These are phyloP conservation scores for Cercis canadensis DNA, from an alignment of 306 rosid species.

Conservation along the genomic window DNA sequence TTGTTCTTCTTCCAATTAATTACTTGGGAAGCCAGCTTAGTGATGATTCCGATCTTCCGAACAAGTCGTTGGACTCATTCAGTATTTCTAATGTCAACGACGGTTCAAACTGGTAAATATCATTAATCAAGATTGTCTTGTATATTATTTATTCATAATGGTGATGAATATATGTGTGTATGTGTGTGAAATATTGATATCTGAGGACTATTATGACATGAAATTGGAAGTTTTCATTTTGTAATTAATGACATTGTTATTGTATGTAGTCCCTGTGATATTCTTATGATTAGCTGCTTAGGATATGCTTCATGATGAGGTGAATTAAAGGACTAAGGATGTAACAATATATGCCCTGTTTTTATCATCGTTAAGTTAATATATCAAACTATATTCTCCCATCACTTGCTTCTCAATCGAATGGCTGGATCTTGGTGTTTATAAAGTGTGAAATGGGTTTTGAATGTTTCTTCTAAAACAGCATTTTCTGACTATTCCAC, in stretches of 20 bases:
- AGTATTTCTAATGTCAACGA: slow-evolving; percentile 75
- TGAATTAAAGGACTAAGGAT: too few species aligned
- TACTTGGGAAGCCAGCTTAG: slow-evolving; percentile 69
- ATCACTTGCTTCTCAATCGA: too few species aligned
- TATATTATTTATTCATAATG: slow-evolving; percentile 15
- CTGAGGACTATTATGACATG: background rate
- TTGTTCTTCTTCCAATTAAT: slow-evolving; percentile 77
- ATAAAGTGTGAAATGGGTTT: too few species aligned
- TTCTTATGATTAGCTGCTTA: background rate
- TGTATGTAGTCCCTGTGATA: background rate
- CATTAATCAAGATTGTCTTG: slow-evolving; percentile 29
- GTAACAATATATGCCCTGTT: too few species aligned
- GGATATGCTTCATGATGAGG: background rate
- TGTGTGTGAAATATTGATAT: background rate
- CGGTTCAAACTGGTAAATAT: slow-evolving; percentile 79
- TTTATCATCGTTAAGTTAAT: too few species aligned
- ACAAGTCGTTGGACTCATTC: slow-evolving; percentile 81
- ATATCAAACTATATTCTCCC: too few species aligned
- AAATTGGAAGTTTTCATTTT: background rate
- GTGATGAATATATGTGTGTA: background rate
- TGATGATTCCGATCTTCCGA: slow-evolving; percentile 59
- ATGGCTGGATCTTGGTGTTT: too few species aligned
- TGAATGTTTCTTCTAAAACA: too few species aligned
- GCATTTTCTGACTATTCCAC: too few species aligned
- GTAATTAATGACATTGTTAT: background rate